Conservation (phyloP, 768 basidiomycete species). For the Clathrus columnatus region DNA sequence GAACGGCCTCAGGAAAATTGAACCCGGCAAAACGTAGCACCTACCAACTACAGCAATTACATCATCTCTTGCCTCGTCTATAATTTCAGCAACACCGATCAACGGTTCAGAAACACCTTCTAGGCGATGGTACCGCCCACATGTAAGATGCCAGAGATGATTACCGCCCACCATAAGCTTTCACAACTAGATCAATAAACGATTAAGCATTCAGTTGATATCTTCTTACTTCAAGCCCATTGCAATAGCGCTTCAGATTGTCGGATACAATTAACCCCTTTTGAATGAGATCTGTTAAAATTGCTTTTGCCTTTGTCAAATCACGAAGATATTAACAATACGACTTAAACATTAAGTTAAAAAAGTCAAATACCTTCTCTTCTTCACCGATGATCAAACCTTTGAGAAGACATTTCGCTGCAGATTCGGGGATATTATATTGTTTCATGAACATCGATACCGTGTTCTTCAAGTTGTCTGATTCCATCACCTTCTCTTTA, state of each 20-base stretch:
- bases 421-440: not conserved
- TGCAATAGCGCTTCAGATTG: not conserved
- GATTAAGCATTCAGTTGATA: not conserved
- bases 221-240: not conserved
- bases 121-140: not conserved
- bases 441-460: not conserved
- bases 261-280: not conserved
- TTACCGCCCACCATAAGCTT: not conserved
- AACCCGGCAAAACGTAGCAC: no score
- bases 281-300: not conserved
- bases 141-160: not conserved
- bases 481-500: not conserved
- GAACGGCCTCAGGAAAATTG: no score
- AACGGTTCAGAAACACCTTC: no score
- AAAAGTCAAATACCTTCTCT: not conserved
- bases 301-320: not conserved
- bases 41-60: no score
- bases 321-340: not conserved
- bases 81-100: no score
- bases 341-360: not conserved
- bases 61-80: no score
- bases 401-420: not conserved
- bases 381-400: not conserved
- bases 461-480: not conserved
- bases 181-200: not conserved